Evolutionary conservation across 148 eudicot species (phyloP).

Genomic region (Rhododendron williamsianum): DNA sequence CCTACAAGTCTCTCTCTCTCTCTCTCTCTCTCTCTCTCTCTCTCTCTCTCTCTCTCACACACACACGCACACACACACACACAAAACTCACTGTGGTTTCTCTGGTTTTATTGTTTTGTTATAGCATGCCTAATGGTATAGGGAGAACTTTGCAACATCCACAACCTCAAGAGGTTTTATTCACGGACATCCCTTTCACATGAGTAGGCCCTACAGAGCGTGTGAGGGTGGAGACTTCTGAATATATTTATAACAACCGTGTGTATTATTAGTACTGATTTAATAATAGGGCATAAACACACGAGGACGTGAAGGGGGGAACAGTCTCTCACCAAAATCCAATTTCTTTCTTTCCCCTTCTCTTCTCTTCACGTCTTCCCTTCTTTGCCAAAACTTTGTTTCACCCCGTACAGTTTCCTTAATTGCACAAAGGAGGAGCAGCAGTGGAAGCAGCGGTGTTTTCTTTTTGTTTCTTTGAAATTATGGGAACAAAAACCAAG

Average conservation of each 20-base stretch:
- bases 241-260: neutral
- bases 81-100: neutral
- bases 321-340: neutral
- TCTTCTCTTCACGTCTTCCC: neutral
- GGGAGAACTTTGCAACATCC: neutral
- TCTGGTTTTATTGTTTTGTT: neutral
- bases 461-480: neutral
- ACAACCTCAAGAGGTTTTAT: neutral
- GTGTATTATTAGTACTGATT: neutral
- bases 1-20: conserved; percentile 20
- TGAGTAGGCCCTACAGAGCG: neutral
- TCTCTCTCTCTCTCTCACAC: too few relatives aligned
- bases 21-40: conserved; percentile 5
- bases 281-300: neutral
- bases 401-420: neutral
- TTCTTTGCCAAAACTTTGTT: neutral
- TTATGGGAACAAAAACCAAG: neutral
- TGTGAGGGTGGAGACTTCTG: neutral
- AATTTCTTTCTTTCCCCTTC: neutral
- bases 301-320: neutral
- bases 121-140: neutral
- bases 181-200: neutral
- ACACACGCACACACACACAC: neutral
- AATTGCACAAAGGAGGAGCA: too few relatives aligned
- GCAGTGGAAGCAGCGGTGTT: neutral